Percentiles rank a stretch among this genome's conserved stretches.
phyloP scores from a whole-genome alignment of 495 filamentous ascomycete genomes.

The Neurospora sp. region DNA sequence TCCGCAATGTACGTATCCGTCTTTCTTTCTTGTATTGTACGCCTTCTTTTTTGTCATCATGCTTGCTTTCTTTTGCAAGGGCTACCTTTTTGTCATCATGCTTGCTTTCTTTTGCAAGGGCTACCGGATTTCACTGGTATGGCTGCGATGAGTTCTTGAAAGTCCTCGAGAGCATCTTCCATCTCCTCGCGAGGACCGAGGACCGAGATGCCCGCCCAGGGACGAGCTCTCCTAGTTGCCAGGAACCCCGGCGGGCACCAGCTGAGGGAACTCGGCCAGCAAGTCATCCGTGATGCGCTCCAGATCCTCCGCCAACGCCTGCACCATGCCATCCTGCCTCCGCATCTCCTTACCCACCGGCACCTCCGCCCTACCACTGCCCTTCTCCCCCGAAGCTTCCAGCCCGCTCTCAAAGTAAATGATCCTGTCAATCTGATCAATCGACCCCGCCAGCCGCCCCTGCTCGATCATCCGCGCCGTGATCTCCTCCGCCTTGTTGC shows the following conservation, averaged over 20 bases:
- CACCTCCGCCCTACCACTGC: slow-evolving; percentile 45
- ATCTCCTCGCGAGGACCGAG: neutral
- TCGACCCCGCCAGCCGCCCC: slow-evolving; percentile 70
- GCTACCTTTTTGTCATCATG: neutral
- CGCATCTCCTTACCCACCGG: slow-evolving; percentile 58
- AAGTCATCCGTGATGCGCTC: slow-evolving; percentile 73
- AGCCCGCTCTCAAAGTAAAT: slow-evolving; percentile 68
- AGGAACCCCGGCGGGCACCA: slow-evolving; percentile 17
- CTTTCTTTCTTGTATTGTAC: neutral
- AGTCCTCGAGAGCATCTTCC: too few relatives aligned
- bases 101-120: neutral
- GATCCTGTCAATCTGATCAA: slow-evolving; percentile 86
- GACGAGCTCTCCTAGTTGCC: neutral
- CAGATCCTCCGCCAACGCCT: slow-evolving; percentile 75
- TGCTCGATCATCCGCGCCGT: slow-evolving; percentile 95
- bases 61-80: neutral
- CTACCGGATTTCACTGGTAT: neutral
- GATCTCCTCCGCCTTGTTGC: slow-evolving; percentile 78
- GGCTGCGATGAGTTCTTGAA: neutral
- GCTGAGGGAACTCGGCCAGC: slow-evolving; percentile 56
- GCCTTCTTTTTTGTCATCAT: neutral
- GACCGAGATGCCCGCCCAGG: neutral
- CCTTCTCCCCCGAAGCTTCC: slow-evolving; percentile 56
- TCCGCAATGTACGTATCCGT: neutral
- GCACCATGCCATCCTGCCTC: slow-evolving; percentile 82